Base-by-base conservation (phyloP, 179 eudicot species). In the Gypsophila paniculata region DNA sequence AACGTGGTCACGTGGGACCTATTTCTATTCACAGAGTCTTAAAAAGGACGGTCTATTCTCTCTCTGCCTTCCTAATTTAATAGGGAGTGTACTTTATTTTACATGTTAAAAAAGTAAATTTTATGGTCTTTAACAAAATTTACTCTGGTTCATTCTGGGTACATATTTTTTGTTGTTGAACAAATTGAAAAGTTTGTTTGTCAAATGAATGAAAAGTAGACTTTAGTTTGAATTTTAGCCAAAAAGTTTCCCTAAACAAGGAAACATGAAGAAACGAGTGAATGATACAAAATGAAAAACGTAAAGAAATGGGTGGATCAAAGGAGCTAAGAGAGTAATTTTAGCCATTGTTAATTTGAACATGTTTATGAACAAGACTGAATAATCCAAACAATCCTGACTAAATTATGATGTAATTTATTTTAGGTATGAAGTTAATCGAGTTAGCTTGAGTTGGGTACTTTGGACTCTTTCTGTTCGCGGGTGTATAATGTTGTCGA, bases 401-500 rank as follows among this genome's bases (percentile, higher is more conserved):
- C 21, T 2, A 29, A 63, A 36, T 69, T 61, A 0, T 61, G 29
- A 5, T 72, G 54, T 32, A 32, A 46, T 60, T 4, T 2, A 6
- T 25, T 73, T 6, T 39, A 21, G 60, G 32, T 18, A 48, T 48
- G 39, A 23, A 36, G 18, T 18, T 36, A n/a, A 52, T 59, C 52
- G 9, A 46, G 42, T 71, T 13, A 44, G 22, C 52, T 68, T 53
- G 38, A 21, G 32, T 49, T 51, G 55, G 62, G 26, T 53, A 52
- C 18, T 39, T 57, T 14, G 32, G 36, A 2, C 6, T 67, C 32
- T 19, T n/a, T 11, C 29, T 19, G 58, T 68, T 12, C 26, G 13
- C 7, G 59, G 25, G 44, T 8, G 12, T 77, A 68, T 52, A 49
- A 66, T 72, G 70, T 13, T 72, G 44, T 77, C 67, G 64, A 52